Evolutionary conservation across 805 yeast genomes (phyloP).

Genomic region (Gaillardinia entomophila): DNA sequence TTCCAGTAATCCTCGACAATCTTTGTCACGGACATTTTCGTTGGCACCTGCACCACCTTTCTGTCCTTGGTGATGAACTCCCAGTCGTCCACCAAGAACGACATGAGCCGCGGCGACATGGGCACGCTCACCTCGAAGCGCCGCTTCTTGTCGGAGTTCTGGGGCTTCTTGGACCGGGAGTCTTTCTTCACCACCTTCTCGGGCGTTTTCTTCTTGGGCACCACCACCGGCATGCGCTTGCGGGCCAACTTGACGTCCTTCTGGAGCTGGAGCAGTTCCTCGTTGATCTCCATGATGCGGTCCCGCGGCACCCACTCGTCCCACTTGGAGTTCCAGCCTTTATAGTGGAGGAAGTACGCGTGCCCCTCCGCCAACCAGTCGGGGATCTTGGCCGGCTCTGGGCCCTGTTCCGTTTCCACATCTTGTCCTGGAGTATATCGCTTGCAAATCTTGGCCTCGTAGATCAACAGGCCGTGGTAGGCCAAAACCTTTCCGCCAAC

Average conservation of each 20-base stretch:
- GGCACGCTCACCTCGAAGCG: conserved; percentile 47
- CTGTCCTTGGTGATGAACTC: conserved; percentile 80
- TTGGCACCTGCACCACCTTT: conserved; percentile 62
- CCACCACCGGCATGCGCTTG: conserved; percentile 6
- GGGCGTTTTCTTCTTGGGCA: conserved; percentile 1
- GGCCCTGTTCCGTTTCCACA: conserved; percentile 13
- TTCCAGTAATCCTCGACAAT: conserved; percentile 51
- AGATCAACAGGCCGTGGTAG: conserved; percentile 84
- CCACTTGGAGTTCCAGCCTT: conserved; percentile 95
- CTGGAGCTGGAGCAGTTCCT: conserved; percentile 61
- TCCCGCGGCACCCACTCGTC: conserved; percentile 88
- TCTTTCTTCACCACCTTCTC: neutral
- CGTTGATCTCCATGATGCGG: conserved; percentile 62
- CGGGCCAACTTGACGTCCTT: conserved; percentile 44
- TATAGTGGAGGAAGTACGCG: conserved; percentile 74
- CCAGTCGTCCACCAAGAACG: conserved; percentile 87
- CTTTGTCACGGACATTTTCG: conserved; percentile 44
- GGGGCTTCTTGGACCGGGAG: neutral
- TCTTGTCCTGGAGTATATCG: conserved; percentile 50
- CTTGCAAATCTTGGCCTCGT: conserved; percentile 78
- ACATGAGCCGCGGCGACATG: conserved; percentile 64
- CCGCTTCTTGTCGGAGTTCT: conserved; percentile 7
- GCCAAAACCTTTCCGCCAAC: conserved; percentile 46
- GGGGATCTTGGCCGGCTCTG: conserved; percentile 22
- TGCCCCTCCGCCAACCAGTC: conserved; percentile 18